phyloP scores from a whole-genome alignment of 2,329 filamentous ascomycete genomes.

The Davidsoniella virescens region DNA sequence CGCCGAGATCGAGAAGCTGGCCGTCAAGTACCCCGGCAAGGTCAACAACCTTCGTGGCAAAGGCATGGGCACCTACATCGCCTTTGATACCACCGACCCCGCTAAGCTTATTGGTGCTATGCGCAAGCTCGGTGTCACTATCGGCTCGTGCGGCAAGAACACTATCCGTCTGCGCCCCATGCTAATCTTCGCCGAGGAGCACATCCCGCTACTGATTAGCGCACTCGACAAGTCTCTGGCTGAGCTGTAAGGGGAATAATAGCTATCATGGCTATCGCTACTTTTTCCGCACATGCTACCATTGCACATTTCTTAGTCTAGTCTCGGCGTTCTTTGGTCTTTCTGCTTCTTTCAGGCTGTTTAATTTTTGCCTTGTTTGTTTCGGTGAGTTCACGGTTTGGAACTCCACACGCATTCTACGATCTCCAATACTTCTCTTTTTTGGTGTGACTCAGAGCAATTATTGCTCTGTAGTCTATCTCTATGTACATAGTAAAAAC shows the following conservation, averaged over 20 bases:
- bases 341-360: not conserved
- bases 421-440: not conserved
- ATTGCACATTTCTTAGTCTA: not conserved
- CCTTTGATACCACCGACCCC: conserved; percentile 56
- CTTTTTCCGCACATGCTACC: not conserved
- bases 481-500: no score
- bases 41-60: conserved; percentile 62
- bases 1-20: conserved; percentile 43
- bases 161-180: conserved; percentile 63
- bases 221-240: conserved; percentile 11
- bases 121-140: conserved; percentile 58
- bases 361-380: conserved; percentile 1
- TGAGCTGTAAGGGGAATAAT: conserved; percentile 4
- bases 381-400: not conserved
- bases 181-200: conserved; percentile 63
- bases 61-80: conserved; percentile 53
- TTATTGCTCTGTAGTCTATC: no score
- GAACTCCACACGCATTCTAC: no score
- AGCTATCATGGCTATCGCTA: not conserved
- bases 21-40: conserved; percentile 48
- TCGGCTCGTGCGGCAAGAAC: conserved; percentile 55
- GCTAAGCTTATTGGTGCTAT: conserved; percentile 55
- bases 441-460: not conserved
- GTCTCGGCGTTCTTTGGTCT: not conserved
- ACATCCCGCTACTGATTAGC: conserved; percentile 23